Evolutionary conservation across 2,329 filamentous ascomycete genomes (phyloP).

Genomic region (Magnaporthiopsis incrustans): DNA sequence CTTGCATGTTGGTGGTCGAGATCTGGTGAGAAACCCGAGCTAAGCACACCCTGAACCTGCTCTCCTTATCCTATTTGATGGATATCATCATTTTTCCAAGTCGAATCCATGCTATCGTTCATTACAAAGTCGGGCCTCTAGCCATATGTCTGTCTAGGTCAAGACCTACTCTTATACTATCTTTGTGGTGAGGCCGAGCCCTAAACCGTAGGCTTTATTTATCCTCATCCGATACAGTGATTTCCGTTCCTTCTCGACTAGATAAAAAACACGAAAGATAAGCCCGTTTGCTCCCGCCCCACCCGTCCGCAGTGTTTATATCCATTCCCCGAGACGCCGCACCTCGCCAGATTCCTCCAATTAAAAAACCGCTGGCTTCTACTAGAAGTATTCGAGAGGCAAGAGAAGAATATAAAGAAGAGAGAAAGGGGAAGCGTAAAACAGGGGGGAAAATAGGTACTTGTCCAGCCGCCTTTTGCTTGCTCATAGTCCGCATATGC

Average conservation of each 20-base stretch:
- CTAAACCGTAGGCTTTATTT: neutral
- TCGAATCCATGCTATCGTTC: no score
- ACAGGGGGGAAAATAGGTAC: neutral
- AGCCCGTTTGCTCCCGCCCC: neutral
- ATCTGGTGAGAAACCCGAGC: no score
- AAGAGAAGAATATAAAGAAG: neutral
- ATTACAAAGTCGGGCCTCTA: no score
- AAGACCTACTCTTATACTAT: no score
- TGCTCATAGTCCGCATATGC: neutral
- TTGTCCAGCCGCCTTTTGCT: neutral
- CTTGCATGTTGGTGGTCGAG: no score
- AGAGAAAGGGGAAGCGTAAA: neutral
- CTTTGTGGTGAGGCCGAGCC: no score
- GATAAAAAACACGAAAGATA: neutral
- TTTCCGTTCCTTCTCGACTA: neutral
- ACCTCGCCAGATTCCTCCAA: neutral
- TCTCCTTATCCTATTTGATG: no score
- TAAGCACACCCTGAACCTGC: no score
- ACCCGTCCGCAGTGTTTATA: neutral
- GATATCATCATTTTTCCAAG: no score
- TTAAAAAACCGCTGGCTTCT: neutral
- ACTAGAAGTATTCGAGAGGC: neutral
- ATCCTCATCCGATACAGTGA: neutral
- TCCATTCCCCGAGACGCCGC: neutral
- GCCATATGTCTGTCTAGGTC: no score